Evolutionary conservation across 2,329 filamentous ascomycete species (phyloP), one percentile per base, ranked within the genome.

Genomic region (Calonectria fujianensis): DNA sequence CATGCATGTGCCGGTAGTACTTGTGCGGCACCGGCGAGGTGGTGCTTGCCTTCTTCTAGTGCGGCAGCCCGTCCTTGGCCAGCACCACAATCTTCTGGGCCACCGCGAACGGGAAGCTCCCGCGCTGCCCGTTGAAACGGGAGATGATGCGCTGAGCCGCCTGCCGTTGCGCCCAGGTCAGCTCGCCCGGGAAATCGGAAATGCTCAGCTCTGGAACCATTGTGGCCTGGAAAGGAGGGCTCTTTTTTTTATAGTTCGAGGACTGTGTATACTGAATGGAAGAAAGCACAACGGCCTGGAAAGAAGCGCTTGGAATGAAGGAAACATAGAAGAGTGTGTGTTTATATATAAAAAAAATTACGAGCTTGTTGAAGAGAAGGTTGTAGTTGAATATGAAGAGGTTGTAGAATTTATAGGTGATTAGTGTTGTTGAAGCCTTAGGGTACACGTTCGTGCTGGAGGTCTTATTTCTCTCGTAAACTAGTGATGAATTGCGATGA

Each of bases 1-100:
- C 45, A 48, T 54, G 51, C 57, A 70, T 64, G 45, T 41, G 10
- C 14, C 20, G n/a, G 32, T 41, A 70, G 24, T 64, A 70, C 48
- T 32, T 64, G 57, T 70, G 68, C 16, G 31, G 41, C 20, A 41
- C 31, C 16, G 68, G 68, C 0, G 52, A 35, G 1, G 27, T 41
- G 57, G 57, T 16, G 29, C 29, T n/a, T 11, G 54, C n/a, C n/a
- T 29, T 29, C 5, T 51, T 52, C 29, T 24, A 31, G 20, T 61
- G 18, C 13, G 69, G 69, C 48, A 64, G 31, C 16, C 59, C 69
- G 2, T 32, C n/a, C 16, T 63, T 64, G 32, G 57, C 59, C n/a
- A 41, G 29, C 1, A 37, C 4, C 35, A n/a, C 29, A 10, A 64
- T 70, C 41, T 13, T 32, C n/a, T 35, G 13, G 18, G 59, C 48